Percentiles rank a stretch among this genome's conserved stretches.
phyloP scores from a whole-genome alignment of 192 early-diverging fungal genomes.

The Rhizoclosmatium globosum region DNA sequence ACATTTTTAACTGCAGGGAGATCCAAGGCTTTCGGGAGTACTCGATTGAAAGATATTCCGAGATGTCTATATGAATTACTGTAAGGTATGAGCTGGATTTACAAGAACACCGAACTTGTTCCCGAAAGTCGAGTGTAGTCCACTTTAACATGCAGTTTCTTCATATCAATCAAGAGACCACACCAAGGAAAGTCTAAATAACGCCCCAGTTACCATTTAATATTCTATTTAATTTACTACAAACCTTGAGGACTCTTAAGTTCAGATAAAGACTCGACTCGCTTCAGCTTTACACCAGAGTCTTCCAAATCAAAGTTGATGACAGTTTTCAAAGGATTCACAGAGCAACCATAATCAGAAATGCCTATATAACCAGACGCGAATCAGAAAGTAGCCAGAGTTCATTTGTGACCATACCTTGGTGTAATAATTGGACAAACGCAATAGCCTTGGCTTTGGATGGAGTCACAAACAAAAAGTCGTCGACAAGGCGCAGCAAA shows the following conservation, averaged over 20 bases:
- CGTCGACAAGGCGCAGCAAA: conserved; percentile 82
- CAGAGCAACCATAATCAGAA: conserved; percentile 75
- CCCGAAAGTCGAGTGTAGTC: conserved; percentile 72
- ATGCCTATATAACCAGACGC: conserved; percentile 44
- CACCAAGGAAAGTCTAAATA: conserved; percentile 82
- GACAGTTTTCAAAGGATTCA: conserved; percentile 82
- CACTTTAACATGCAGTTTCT: conserved; percentile 67
- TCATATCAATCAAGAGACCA: conserved; percentile 77
- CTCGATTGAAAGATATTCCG: conserved; percentile 59
- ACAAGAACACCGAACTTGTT: conserved; percentile 34
- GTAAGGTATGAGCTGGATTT: neutral
- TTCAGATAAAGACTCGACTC: conserved; percentile 18
- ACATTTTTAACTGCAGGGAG: conserved; percentile 57
- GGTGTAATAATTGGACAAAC: conserved; percentile 68
- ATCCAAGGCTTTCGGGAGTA: conserved; percentile 44
- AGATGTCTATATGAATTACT: conserved; percentile 45
- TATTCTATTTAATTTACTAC: neutral
- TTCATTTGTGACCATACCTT: conserved; percentile 47
- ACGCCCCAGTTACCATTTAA: neutral
- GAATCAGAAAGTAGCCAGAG: neutral
- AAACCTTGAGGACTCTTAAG: conserved; percentile 14
- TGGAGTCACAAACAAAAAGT: conserved; percentile 83
- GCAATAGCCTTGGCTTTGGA: conserved; percentile 50
- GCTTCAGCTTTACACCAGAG: conserved; percentile 39
- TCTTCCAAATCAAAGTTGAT: conserved; percentile 72